Evolutionary conservation across 176 grass and related monocot species (phyloP), one percentile per base, ranked within the genome.

Genomic region (Dactylis glomerata): DNA sequence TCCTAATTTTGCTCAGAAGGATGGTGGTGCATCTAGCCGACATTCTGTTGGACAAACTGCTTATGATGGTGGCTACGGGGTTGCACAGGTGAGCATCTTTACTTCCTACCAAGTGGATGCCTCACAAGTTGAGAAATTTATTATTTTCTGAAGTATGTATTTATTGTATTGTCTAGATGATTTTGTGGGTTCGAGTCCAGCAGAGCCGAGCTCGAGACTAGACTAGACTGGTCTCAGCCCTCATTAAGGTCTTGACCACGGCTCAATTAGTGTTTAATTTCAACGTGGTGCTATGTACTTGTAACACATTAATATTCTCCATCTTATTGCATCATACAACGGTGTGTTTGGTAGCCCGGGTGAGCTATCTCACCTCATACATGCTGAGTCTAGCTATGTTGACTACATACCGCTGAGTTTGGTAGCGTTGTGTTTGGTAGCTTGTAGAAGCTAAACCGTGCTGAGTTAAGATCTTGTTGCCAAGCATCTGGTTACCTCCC

Each of bases 31-130:
- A 84, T 91, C 93, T 81, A 81, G 63, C 32, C 81, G 78, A 77
- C 81, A 81, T 84, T 75, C 77, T 84, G 87, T 68, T 63, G 90
- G 88, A 51, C 82, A 90, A 81, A 87, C 77, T 89, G 46, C 84
- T 80, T 96, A 93, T 78, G 88, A 89, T 73, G 68, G 71, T 73
- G 58, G 57, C 28, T 96, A 92, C 77, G 90, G 88, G 82, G 68
- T n/a, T 79, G 50, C 77, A 59, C 91, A 91, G 83, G 91, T 91
- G 82, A 86, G 38, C 68, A 55, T 11, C 67, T 73, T 79, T 85
- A 70, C 42, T 42, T 85, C 75, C 23, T 68, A 7, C 22, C 32
- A 71, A 80, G 45, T 34, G 37, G 55, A 27, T 55, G 55, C 10
- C 56, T 78, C 68, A 73, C 58, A 68, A 28, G 17, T 46, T 31